These are phyloP conservation scores for Candida sanyaensis DNA, from an alignment of 1,139 yeast genomes.

Conservation along the genomic window DNA sequence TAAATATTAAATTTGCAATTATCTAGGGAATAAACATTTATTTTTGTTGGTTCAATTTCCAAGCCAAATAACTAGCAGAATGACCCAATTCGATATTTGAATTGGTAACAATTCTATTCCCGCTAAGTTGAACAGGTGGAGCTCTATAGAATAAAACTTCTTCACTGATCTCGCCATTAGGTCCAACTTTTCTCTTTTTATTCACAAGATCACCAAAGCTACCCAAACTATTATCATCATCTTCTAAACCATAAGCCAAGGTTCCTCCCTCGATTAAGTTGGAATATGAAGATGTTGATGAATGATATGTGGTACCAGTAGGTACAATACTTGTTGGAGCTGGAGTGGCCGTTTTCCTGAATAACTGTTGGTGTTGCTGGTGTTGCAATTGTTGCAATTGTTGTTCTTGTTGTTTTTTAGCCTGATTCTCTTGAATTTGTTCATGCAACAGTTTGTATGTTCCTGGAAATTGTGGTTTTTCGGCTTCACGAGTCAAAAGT, in stretches of 20 bases:
- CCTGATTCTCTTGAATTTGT: constrained; percentile 18
- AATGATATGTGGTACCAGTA: constrained; percentile 24
- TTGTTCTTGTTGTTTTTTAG: constrained; percentile 22
- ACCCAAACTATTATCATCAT: constrained; percentile 17
- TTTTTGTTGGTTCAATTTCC: constrained; percentile 41
- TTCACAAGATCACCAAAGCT: constrained; percentile 23
- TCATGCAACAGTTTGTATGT: constrained; percentile 18
- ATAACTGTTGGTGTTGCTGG: constrained; percentile 20
- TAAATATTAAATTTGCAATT: constrained; percentile 1
- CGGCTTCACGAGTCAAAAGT: constrained; percentile 6
- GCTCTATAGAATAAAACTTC: constrained; percentile 80
- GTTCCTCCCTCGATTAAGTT: constrained; percentile 43
- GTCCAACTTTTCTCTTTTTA: constrained; percentile 25
- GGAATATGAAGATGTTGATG: constrained; percentile 38
- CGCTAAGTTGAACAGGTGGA: constrained; percentile 61
- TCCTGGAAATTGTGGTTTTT: constrained; percentile 19
- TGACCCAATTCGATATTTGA: constrained; percentile 53
- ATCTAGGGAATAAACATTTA: background rate
- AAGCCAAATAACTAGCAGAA: constrained; percentile 68
- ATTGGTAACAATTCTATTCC: constrained; percentile 46
- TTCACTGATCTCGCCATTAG: constrained; percentile 16
- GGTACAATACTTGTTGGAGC: constrained; percentile 22
- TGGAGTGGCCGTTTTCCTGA: constrained; percentile 25
- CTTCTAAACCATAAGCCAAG: constrained; percentile 37
- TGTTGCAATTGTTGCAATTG: constrained; percentile 18